Conservation (phyloP, 345 rosid genomes). For the Carallia pectinifolia region DNA sequence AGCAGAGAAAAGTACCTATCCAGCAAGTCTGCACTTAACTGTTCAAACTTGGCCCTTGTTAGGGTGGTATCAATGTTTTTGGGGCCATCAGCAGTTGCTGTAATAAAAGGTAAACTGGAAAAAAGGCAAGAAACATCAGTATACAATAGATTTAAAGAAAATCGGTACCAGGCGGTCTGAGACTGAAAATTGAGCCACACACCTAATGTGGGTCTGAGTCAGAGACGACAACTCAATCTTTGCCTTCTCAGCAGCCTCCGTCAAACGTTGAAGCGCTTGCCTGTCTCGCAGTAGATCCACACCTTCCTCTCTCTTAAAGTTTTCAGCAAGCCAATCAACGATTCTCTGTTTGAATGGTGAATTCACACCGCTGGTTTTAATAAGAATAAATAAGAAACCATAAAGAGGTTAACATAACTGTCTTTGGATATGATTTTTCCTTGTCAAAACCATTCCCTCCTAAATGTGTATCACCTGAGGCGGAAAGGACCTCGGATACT, state of each 20-base stretch:
- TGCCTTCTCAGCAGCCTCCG: conserved; percentile 93
- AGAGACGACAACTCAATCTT: conserved; percentile 93
- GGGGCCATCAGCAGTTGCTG: conserved; percentile 95
- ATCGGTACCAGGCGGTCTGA: not conserved
- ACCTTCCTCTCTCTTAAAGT: conserved; percentile 84
- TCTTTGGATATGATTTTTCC: conserved; percentile 33
- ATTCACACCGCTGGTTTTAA: not conserved
- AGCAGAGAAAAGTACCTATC: conserved; percentile 50
- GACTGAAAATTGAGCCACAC: not conserved
- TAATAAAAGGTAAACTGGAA: conserved; percentile 87
- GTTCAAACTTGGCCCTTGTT: conserved; percentile 87
- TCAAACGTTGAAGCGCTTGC: conserved; percentile 90
- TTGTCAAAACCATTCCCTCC: conserved; percentile 99
- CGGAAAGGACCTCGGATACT: conserved; percentile 92
- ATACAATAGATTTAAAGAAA: not conserved
- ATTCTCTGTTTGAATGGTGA: conserved; percentile 52
- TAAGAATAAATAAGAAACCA: not conserved
- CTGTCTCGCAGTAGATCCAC: conserved; percentile 92
- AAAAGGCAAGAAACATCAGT: not conserved
- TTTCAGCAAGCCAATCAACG: conserved; percentile 86
- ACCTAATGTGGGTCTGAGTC: conserved; percentile 87
- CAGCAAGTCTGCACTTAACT: conserved; percentile 76
- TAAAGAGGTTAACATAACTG: not conserved
- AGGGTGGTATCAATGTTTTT: conserved; percentile 89
- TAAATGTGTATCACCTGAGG: conserved; percentile 97